These are phyloP conservation scores for Phoma sp. DNA, from an alignment of 2,329 filamentous ascomycete genomes.

Conservation along the genomic window DNA sequence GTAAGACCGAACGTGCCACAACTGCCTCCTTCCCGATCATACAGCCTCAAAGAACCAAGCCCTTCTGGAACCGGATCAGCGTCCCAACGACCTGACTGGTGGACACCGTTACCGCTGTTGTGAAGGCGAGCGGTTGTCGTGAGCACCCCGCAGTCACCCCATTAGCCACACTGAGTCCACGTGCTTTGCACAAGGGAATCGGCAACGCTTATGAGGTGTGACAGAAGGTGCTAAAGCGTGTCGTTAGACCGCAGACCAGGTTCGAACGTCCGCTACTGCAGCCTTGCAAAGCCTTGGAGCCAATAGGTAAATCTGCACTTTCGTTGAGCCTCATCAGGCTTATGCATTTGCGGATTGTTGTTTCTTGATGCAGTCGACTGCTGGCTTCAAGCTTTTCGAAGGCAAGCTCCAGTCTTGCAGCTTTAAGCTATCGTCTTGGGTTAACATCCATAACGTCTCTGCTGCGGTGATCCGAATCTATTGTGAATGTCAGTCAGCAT, in stretches of 20 bases:
- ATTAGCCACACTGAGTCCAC: background rate
- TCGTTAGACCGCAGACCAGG: background rate
- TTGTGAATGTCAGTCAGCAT: background rate
- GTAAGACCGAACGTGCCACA: conserved; percentile 8
- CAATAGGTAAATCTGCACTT: background rate
- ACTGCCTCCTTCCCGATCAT: background rate
- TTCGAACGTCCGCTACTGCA: background rate
- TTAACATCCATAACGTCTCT: conserved; percentile 51
- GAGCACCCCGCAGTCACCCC: background rate
- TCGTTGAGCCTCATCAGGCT: conserved; percentile 1
- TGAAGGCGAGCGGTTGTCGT: background rate
- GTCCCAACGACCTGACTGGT: background rate
- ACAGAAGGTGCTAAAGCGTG: background rate
- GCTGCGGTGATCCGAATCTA: conserved; percentile 49
- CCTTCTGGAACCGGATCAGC: background rate
- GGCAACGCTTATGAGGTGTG: background rate
- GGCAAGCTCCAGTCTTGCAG: conserved; percentile 46
- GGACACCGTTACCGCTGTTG: background rate
- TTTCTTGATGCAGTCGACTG: conserved; percentile 37
- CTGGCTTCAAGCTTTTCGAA: conserved; percentile 40
- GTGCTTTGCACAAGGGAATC: background rate
- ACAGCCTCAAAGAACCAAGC: background rate
- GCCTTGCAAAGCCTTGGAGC: background rate
- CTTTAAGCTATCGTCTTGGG: conserved; percentile 45
- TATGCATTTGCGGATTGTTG: background rate